Evolutionary conservation across 2,329 filamentous ascomycete genomes (phyloP), one percentile per base, ranked within the genome.

Genomic region (Amauroascus niger): DNA sequence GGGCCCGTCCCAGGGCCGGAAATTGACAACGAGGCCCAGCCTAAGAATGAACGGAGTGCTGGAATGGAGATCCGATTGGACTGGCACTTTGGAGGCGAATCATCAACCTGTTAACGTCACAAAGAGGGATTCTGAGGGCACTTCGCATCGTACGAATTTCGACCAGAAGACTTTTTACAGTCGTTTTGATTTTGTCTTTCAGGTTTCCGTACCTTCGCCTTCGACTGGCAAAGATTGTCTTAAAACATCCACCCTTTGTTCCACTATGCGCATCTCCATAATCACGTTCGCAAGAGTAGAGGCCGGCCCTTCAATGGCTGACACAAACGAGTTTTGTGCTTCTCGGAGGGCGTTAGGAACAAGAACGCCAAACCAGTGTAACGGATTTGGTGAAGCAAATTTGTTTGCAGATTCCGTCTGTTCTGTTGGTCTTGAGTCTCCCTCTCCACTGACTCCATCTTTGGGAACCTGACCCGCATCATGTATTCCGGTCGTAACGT

Each of bases 311-410:
- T 68, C 64, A n/a, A 74, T 59, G 13, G 65, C 71, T n/a, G 62
- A 58, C 6, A 61, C 64, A 56, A 77, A 77, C 13, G 67, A 68
- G 46, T 58, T 63, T 59, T 76, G 74, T 2, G 73, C 70, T 35
- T 56, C 66, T 52, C 72, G 72, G 33, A 77, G 64, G 22, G 71
- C 66, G 8, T 65, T 65, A 2, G 75, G 71, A 16, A 74, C 68
- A 11, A 77, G 63, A 39, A 77, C 71, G 5, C 74, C 75, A 59
- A 74, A 77, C 74, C 74, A 76, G 20, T 66, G 65, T 22, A 77
- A 59, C 6, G 75, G 74, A 55, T 77, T 69, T 46, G 63, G 62
- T 18, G 66, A 65, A 24, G 43, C 60, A 55, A 54, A 52, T 55
- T 58, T 58, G 52, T 57, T 47, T 43, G 57, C 7, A 22, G 44